Evolutionary conservation across 2,329 filamentous ascomycete species (phyloP).

Genomic region (Ceratocystis lukuohia): DNA sequence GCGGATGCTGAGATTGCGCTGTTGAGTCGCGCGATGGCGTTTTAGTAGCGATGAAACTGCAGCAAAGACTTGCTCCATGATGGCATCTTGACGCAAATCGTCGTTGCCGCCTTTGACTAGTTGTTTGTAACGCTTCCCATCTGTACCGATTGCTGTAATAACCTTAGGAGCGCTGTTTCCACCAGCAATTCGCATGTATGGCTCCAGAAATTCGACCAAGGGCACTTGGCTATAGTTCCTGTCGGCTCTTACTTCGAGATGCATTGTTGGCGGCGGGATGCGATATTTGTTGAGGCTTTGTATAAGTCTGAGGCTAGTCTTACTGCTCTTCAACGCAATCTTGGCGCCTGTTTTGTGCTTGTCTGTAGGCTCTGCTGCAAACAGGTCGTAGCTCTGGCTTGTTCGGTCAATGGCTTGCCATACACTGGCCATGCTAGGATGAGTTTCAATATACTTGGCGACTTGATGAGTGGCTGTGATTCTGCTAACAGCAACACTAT

Average conservation of each 20-base stretch:
- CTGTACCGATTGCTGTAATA: constrained; percentile 63
- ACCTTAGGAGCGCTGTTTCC: constrained; percentile 92
- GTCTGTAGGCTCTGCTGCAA: constrained; percentile 53
- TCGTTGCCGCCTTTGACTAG: constrained; percentile 93
- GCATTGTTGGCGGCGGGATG: constrained; percentile 82
- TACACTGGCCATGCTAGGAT: constrained; percentile 36
- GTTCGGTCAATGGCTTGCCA: constrained; percentile 64
- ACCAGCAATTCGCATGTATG: constrained; percentile 70
- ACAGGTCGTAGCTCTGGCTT: constrained; percentile 49
- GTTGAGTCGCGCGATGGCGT: constrained; percentile 72
- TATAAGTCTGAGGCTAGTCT: constrained; percentile 49
- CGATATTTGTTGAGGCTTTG: constrained; percentile 48
- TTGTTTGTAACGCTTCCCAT: constrained; percentile 74
- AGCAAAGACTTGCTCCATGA: constrained; percentile 98
- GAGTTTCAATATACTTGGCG: constrained; percentile 45
- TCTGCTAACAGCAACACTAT: constrained; percentile 60
- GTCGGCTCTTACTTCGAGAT: constrained; percentile 59
- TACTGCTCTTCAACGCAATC: constrained; percentile 49
- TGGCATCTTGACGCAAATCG: constrained; percentile 90
- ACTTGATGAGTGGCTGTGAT: constrained; percentile 60
- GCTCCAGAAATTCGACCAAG: constrained; percentile 55
- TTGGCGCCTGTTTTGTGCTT: constrained; percentile 56
- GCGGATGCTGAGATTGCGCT: constrained; percentile 76
- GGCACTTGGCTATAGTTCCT: constrained; percentile 68
- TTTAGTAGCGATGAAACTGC: constrained; percentile 84